phyloP scores from a whole-genome alignment of 768 basidiomycete genomes.

The Leccinum ochraceum region DNA sequence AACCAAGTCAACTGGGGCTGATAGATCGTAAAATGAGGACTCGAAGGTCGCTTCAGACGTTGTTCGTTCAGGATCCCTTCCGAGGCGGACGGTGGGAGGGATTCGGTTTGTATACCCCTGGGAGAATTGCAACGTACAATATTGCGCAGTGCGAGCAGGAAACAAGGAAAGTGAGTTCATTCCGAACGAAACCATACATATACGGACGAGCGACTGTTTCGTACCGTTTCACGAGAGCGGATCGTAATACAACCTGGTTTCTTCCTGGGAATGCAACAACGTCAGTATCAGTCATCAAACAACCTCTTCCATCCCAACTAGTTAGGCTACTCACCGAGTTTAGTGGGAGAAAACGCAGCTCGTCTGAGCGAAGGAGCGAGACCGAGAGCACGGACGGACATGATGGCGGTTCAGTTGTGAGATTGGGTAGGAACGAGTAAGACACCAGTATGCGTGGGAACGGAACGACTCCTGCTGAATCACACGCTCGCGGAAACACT shows the following conservation, averaged over 20 bases:
- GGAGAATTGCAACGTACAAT: background rate
- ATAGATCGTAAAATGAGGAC: constrained; percentile 97
- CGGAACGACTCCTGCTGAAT: constrained; percentile 17
- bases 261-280: constrained; percentile 33
- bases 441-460: constrained; percentile 23
- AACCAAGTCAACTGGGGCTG: constrained; percentile 93
- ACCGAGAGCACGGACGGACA: constrained; percentile 54
- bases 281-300: background rate
- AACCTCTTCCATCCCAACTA: background rate
- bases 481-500: constrained; percentile 7
- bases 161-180: background rate
- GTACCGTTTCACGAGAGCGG: constrained; percentile 44
- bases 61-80: constrained; percentile 80
- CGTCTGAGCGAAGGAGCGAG: constrained; percentile 57
- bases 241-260: constrained; percentile 39
- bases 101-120: constrained; percentile 65
- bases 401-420: constrained; percentile 36
- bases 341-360: constrained; percentile 40
- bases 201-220: background rate
- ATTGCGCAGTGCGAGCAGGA: background rate
- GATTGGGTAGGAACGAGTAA: background rate
- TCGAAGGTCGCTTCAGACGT: constrained; percentile 83
- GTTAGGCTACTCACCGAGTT: background rate
- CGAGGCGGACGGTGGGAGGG: constrained; percentile 58
- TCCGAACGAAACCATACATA: background rate